phyloP scores from a whole-genome alignment of 225 moss, liverwort and hornwort species.

The Rhytidiadelphus loreus region DNA sequence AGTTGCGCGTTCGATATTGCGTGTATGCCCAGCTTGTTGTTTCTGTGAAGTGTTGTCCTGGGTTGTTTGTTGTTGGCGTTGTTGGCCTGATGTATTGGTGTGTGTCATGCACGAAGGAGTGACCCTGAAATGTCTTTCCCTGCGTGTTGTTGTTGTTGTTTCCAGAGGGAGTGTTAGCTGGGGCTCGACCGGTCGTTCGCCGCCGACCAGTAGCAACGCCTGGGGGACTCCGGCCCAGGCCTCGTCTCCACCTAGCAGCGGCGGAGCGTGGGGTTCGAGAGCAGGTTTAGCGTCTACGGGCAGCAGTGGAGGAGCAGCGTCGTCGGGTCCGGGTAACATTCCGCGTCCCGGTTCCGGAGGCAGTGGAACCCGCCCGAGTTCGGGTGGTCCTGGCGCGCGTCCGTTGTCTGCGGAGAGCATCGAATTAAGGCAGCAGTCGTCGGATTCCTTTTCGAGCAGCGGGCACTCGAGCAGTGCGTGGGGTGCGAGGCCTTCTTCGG shows the following conservation, averaged over 20 bases:
- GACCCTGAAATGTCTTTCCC: not conserved
- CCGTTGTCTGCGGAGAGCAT: constrained; percentile 71
- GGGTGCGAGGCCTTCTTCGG: constrained; percentile 79
- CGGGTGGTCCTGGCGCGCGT: constrained; percentile 59
- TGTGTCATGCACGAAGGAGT: not conserved
- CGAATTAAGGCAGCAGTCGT: constrained; percentile 39
- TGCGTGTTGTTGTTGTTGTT: not conserved
- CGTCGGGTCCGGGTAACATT: constrained; percentile 34
- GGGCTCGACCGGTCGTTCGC: constrained; percentile 82
- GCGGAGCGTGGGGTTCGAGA: constrained; percentile 59
- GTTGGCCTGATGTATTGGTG: not conserved
- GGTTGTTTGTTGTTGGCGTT: not conserved
- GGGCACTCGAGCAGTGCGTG: constrained; percentile 38
- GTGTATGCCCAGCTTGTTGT: not conserved
- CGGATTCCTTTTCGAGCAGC: constrained; percentile 11
- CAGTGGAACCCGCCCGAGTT: constrained; percentile 57
- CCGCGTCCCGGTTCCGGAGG: constrained; percentile 89
- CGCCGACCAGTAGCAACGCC: constrained; percentile 58
- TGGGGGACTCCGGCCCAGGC: constrained; percentile 69
- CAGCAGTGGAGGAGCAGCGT: constrained; percentile 32
- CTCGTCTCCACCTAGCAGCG: constrained; percentile 70
- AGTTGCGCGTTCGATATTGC: not conserved
- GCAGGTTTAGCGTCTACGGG: constrained; percentile 23
- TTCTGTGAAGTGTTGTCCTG: not conserved
- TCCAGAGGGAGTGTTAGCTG: constrained; percentile 97